phyloP scores from a whole-genome alignment of 2,329 filamentous ascomycete genomes.

The Monilinia fructicola region DNA sequence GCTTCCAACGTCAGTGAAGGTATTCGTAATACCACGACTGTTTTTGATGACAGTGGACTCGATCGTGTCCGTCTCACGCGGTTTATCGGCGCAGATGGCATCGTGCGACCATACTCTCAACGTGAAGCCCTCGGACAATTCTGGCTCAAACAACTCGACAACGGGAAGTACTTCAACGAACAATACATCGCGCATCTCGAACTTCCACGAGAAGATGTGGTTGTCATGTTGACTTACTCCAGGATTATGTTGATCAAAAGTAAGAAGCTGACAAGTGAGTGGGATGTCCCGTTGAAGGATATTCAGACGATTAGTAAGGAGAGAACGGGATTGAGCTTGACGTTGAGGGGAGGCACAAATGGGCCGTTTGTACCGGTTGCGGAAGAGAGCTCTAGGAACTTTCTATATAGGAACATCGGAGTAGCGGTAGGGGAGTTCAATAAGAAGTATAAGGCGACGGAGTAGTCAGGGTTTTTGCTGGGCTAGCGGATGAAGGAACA shows the following conservation, averaged over 20 bases:
- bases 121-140: slow-evolving; percentile 95
- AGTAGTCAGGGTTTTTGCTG: slow-evolving; percentile 37
- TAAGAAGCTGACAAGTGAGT: slow-evolving; percentile 82
- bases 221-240: slow-evolving; percentile 83
- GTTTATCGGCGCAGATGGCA: slow-evolving; percentile 88
- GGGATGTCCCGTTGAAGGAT: slow-evolving; percentile 95
- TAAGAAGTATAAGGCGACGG: slow-evolving; percentile 49
- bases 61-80: slow-evolving; percentile 92
- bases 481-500: slow-evolving; percentile 34
- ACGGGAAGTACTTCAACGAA: slow-evolving; percentile 97
- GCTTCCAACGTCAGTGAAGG: slow-evolving; percentile 96
- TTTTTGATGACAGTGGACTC: slow-evolving; percentile 92
- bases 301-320: slow-evolving; percentile 97
- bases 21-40: slow-evolving; percentile 96
- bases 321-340: slow-evolving; percentile 86
- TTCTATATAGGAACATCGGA: slow-evolving; percentile 64
- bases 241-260: slow-evolving; percentile 89
- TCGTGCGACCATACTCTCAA: slow-evolving; percentile 91
- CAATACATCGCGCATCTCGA: slow-evolving; percentile 96
- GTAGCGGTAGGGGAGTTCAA: slow-evolving; percentile 68
- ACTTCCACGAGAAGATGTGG: slow-evolving; percentile 81
- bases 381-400: slow-evolving; percentile 73
- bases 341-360: slow-evolving; percentile 84
- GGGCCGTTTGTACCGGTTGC: slow-evolving; percentile 92
- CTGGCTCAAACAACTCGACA: slow-evolving; percentile 98